These are phyloP conservation scores for Alliaria petiolata DNA, from an alignment of 345 rosid species.

Conservation along the genomic window DNA sequence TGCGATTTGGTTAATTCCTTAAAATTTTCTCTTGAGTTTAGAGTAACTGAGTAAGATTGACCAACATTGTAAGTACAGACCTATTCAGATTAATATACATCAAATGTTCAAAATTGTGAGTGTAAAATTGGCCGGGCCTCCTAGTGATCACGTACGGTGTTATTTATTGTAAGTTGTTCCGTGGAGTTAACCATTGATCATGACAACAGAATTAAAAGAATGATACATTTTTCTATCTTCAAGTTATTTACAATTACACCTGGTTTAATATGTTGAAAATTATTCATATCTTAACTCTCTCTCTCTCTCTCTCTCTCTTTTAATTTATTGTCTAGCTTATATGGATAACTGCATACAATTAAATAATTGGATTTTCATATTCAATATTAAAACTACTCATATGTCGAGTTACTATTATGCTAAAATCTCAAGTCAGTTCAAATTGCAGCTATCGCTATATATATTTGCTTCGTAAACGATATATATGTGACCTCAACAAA, in stretches of 20 bases:
- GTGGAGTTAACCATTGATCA: slow-evolving; percentile 16
- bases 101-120: background rate
- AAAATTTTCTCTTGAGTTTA: background rate
- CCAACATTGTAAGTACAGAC: background rate
- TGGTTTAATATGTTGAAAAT: background rate
- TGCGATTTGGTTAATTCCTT: background rate
- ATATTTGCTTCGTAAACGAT: background rate
- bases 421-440: background rate
- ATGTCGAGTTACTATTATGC: background rate
- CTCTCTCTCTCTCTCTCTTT: too few relatives aligned
- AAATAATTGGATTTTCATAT: background rate
- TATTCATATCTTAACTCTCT: background rate
- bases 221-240: background rate
- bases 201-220: background rate
- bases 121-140: background rate
- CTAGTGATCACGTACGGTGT: background rate
- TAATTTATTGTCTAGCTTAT: background rate
- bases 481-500: background rate
- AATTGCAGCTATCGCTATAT: too few relatives aligned
- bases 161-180: slow-evolving; percentile 8
- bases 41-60: background rate
- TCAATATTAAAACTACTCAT: too few relatives aligned
- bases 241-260: background rate
- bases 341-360: background rate
- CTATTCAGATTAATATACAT: background rate